Evolutionary conservation across 768 basidiomycete genomes (phyloP), one percentile per base, ranked within the genome.

Genomic region (Tephrocybe rancida): DNA sequence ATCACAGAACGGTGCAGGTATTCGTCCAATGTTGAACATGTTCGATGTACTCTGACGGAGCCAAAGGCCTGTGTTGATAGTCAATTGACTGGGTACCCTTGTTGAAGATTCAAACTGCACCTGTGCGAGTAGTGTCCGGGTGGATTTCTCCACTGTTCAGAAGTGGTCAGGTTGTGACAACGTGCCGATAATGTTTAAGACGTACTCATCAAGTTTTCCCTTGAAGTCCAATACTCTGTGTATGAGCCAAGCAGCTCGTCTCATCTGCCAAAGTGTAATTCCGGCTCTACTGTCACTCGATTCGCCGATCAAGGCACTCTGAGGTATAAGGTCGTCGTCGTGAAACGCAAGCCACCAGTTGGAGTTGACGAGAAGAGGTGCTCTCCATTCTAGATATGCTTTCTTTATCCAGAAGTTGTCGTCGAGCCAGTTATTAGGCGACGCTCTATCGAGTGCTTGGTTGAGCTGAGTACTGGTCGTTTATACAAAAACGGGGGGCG

Each of bases 291-390:
- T 71, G 42, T 75, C 65, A 49, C 67, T 73, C 3, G 72, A 72
- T 51, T 73, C 70, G 45, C 70, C 71, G 16, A 62, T 63, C 19
- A 73, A 60, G 13, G 73, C 73, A 43, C 64, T 67, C 6, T 64
- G 69, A 7, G 87, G 93, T 38, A 90, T 78, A 18, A 63, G 73
- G 2, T 78, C 64, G 69, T 97, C 94, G 56, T 95, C 86, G 38
- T 79, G 74, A 66, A 95, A 90, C 2, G 92, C 77, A 21, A 97
- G 75, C 95, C 95, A 98, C 95, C 95, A 98, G 64, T 97, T 98
- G 3, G 94, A 95, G 67, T 98, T 88, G 59, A 98, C 72, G 50
- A 90, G 76, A 10, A 98, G 73, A 0, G 95, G 94, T 0, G 83
- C 82, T 27, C 95, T 82, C 86, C 87, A 92, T 70, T 91, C 88